These are phyloP conservation scores for Rhizopus arrhizus DNA, from an alignment of 371 early-diverging fungal genomes.

Conservation along the genomic window DNA sequence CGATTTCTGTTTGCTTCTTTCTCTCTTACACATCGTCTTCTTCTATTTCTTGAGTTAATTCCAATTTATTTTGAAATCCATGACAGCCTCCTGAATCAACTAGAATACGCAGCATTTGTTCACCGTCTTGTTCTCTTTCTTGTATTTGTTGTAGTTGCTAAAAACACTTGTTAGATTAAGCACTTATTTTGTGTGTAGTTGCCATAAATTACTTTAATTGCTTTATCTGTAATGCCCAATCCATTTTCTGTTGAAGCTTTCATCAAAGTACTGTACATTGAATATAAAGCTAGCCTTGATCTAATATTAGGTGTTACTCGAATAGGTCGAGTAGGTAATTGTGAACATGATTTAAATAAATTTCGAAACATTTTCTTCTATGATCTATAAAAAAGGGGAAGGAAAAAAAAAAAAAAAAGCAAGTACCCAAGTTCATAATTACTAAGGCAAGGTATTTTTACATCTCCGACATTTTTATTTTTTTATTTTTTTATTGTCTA, in stretches of 20 bases:
- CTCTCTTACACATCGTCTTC: slow-evolving; percentile 72
- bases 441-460: too few species aligned
- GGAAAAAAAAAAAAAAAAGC: neutral
- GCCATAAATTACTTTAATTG: slow-evolving; percentile 36
- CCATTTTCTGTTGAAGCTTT: slow-evolving; percentile 37
- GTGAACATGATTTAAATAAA: slow-evolving; percentile 7
- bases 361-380: slow-evolving; percentile 16
- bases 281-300: neutral
- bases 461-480: too few species aligned
- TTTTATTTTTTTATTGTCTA: too few species aligned
- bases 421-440: neutral
- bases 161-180: too few species aligned
- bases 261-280: slow-evolving; percentile 11
- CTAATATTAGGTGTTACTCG: neutral
- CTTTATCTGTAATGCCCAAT: slow-evolving; percentile 42
- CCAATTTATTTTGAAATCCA: slow-evolving; percentile 92
- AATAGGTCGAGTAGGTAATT: neutral
- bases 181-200: too few species aligned
- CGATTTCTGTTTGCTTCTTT: neutral
- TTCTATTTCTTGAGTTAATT: slow-evolving; percentile 70
- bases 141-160: slow-evolving; percentile 74
- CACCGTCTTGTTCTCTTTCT: slow-evolving; percentile 55
- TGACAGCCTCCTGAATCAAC: slow-evolving; percentile 97
- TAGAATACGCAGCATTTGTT: slow-evolving; percentile 72
- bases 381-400: neutral